Evolutionary conservation across 371 early-diverging fungal genomes (phyloP).

Genomic region (Mortierella sp.): DNA sequence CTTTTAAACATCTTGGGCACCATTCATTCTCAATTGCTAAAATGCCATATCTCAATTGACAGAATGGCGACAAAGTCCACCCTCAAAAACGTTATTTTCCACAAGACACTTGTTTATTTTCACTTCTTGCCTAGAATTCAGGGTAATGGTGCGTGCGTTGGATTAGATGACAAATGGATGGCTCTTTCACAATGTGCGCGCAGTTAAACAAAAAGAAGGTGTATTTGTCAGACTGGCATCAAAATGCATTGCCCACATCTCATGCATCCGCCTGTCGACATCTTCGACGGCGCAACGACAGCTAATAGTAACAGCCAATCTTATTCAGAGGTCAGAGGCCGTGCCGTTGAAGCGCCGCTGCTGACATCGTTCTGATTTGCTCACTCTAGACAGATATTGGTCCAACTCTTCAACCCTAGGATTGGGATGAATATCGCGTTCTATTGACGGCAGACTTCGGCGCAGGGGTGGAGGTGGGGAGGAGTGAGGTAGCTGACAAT

Average conservation of each 20-base stretch:
- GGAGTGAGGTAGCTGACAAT: neutral
- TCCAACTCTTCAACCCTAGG: neutral
- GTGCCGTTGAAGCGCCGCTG: neutral
- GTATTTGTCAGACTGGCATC: too few relatives aligned
- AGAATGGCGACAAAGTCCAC: neutral
- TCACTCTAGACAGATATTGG: neutral
- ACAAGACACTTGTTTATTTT: neutral
- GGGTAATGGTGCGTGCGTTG: too few relatives aligned
- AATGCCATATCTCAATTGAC: neutral
- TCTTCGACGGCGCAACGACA: neutral
- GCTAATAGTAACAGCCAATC: neutral
- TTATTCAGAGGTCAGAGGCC: neutral
- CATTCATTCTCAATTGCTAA: neutral
- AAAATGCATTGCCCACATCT: too few relatives aligned
- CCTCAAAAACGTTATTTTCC: neutral
- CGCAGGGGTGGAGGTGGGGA: neutral
- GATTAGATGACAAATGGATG: too few relatives aligned
- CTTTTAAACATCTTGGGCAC: neutral
- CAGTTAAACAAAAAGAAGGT: too few relatives aligned
- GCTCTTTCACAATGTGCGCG: too few relatives aligned
- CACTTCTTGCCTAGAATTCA: too few relatives aligned
- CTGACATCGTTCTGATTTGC: neutral
- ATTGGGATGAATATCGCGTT: neutral
- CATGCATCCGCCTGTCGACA: too few relatives aligned
- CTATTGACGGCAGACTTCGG: neutral